phyloP scores from a whole-genome alignment of 805 yeast species.

The Yamadazyma kitorensis region DNA sequence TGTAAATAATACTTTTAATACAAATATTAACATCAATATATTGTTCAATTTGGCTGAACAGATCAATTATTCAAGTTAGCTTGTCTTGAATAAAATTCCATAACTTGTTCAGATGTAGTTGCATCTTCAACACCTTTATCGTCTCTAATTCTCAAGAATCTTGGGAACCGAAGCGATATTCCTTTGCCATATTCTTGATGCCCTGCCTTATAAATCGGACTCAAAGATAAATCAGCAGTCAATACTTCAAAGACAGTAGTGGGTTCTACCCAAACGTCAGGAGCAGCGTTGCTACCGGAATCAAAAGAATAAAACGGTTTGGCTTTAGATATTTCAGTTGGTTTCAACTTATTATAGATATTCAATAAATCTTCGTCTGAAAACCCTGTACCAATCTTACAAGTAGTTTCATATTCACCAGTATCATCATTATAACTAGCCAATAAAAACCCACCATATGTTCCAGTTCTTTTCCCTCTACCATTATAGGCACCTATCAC shows the following conservation, averaged over 20 bases:
- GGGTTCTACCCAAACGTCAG: conserved; percentile 96
- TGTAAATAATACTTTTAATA: too few species aligned
- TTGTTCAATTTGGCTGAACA: neutral
- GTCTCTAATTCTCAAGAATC: conserved; percentile 79
- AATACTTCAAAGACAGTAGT: conserved; percentile 78
- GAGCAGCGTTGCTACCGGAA: conserved; percentile 63
- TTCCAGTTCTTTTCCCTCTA: conserved; percentile 90
- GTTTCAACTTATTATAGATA: conserved; percentile 58
- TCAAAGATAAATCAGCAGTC: conserved; percentile 85
- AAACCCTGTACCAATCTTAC: conserved; percentile 97
- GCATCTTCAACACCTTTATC: conserved; percentile 87
- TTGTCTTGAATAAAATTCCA: conserved; percentile 80
- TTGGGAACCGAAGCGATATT: conserved; percentile 81
- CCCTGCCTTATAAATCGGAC: conserved; percentile 90
- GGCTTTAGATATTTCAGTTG: conserved; percentile 63
- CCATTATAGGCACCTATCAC: conserved; percentile 95
- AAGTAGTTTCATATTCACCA: conserved; percentile 91
- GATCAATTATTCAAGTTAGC: conserved; percentile 33
- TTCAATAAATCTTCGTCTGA: conserved; percentile 72
- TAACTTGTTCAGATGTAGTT: conserved; percentile 77
- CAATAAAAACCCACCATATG: conserved; percentile 89
- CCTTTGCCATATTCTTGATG: conserved; percentile 72
- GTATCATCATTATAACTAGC: conserved; percentile 89
- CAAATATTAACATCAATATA: too few species aligned
- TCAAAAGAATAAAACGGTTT: conserved; percentile 69